phyloP scores from a whole-genome alignment of 169 alveolate species.

The Cryptosporidium meleagridis region DNA sequence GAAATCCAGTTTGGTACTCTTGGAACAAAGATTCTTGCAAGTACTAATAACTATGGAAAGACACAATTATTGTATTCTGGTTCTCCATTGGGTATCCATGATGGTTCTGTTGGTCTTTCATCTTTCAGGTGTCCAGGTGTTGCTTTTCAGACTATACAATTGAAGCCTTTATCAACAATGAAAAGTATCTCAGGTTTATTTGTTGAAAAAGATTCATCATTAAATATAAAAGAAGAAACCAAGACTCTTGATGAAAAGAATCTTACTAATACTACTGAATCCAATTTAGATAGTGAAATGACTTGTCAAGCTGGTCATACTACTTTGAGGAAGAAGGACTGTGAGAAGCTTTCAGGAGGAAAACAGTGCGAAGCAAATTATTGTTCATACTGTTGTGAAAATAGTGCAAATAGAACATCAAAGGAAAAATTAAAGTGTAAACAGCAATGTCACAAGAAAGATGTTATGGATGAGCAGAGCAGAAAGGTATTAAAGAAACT shows the following conservation, averaged over 20 bases:
- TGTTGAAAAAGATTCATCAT: constrained; percentile 1
- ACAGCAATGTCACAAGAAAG: constrained; percentile 58
- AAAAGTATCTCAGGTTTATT: constrained; percentile 36
- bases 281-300: neutral
- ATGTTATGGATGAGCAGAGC: constrained; percentile 12
- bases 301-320: constrained; percentile 36
- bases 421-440: constrained; percentile 43
- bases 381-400: constrained; percentile 71
- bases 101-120: constrained; percentile 69
- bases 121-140: constrained; percentile 70
- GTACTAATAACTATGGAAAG: constrained; percentile 72
- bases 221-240: neutral
- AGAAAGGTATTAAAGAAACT: constrained; percentile 12
- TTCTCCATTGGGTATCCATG: constrained; percentile 50
- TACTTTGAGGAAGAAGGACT: constrained; percentile 34
- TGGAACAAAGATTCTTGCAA: constrained; percentile 62
- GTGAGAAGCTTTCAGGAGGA: constrained; percentile 61
- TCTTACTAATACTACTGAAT: neutral
- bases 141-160: constrained; percentile 65
- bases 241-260: neutral
- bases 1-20: constrained; percentile 64
- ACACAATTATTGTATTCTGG: constrained; percentile 68
- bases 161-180: constrained; percentile 48
- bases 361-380: constrained; percentile 56
- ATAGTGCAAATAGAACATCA: constrained; percentile 42